phyloP scores from a whole-genome alignment of 1,284 basidiomycete genomes.

The Kalmanozyma brasiliensis region DNA sequence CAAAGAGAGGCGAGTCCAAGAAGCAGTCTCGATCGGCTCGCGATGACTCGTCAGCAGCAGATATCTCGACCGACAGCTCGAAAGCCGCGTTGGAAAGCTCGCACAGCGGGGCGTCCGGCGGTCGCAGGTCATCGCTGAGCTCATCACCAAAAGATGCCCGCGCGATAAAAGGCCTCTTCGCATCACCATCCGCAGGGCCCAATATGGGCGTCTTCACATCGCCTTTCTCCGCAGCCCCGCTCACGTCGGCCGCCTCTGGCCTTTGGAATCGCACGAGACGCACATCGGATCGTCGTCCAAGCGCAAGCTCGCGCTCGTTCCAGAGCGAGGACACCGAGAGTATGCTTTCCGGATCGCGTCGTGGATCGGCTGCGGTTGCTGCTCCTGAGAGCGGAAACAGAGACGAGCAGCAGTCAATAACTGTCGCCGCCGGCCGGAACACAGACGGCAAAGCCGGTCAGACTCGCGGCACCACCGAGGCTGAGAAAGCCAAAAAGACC shows the following conservation, averaged over 20 bases:
- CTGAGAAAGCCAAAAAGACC: slow-evolving; percentile 40
- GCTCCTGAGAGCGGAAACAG: slow-evolving; percentile 3
- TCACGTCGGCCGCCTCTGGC: slow-evolving; percentile 41
- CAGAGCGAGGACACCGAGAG: slow-evolving; percentile 42
- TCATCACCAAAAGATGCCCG: slow-evolving; percentile 30
- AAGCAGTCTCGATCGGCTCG: neutral
- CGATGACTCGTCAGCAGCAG: neutral
- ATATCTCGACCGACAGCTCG: slow-evolving; percentile 1
- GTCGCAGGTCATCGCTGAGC: slow-evolving; percentile 26
- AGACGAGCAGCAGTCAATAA: slow-evolving; percentile 7
- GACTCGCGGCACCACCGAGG: slow-evolving; percentile 9
- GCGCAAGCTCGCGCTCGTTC: slow-evolving; percentile 33
- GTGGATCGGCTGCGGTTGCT: slow-evolving; percentile 27
- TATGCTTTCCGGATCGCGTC: slow-evolving; percentile 20
- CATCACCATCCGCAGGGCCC: slow-evolving; percentile 35
- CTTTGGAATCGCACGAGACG: slow-evolving; percentile 15
- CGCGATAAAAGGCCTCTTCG: slow-evolving; percentile 34
- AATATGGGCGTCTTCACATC: slow-evolving; percentile 45
- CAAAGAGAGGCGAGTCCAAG: slow-evolving; percentile 13
- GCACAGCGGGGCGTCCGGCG: slow-evolving; percentile 26
- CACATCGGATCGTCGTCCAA: slow-evolving; percentile 31
- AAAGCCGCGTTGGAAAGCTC: slow-evolving; percentile 15
- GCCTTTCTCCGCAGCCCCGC: slow-evolving; percentile 46
- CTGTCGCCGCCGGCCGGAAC: neutral
- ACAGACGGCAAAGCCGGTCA: slow-evolving; percentile 1